phyloP scores from a whole-genome alignment of 306 rosid species.

The Cicer yamashitae region DNA sequence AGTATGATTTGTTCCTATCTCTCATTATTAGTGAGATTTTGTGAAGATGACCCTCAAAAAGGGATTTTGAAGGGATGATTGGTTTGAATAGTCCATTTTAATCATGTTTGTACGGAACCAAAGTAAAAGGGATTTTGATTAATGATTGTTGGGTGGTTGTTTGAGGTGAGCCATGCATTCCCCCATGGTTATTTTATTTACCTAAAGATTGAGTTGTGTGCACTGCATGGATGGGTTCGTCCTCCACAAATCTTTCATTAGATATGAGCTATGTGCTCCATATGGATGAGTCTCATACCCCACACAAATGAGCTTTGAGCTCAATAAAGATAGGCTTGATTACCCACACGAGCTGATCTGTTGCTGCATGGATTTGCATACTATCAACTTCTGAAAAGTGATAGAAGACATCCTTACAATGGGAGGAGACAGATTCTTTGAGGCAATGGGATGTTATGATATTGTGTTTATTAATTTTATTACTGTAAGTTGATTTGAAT shows the following conservation, averaged over 20 bases:
- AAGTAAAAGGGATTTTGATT: background rate
- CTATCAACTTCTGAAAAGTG: background rate
- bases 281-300: too few species aligned
- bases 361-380: background rate
- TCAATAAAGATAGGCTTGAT: background rate
- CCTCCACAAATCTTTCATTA: too few species aligned
- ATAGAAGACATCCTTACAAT: background rate
- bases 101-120: background rate
- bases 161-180: background rate
- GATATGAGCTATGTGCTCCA: too few species aligned
- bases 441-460: background rate
- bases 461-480: background rate
- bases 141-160: slow-evolving; percentile 15
- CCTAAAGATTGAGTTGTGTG: too few species aligned
- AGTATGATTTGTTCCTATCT: too few species aligned
- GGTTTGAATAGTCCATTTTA: background rate
- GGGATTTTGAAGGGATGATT: background rate
- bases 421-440: background rate
- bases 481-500: background rate
- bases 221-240: too few species aligned
- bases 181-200: background rate
- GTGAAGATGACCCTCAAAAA: background rate
- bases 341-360: slow-evolving; percentile 21
- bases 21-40: background rate
- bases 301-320: background rate